Conservation (phyloP, 352 stramenopile species). For the Phytophthora niederhauseri region DNA sequence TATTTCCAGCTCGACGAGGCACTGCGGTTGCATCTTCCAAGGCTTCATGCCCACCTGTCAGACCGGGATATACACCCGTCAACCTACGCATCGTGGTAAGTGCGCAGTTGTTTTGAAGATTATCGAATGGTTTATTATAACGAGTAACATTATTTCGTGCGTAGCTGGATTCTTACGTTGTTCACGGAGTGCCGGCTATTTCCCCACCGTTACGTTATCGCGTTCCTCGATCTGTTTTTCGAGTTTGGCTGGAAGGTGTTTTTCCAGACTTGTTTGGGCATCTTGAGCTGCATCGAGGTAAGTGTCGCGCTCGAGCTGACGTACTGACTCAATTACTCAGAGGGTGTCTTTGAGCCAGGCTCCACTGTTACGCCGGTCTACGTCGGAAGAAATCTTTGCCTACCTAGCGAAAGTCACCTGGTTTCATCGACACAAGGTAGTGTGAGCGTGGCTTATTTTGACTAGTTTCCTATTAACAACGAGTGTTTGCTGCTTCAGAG, state of each 20-base stretch:
- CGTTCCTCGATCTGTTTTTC: conserved; percentile 57
- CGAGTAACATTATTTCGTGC: conserved; percentile 1
- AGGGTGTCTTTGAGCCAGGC: conserved; percentile 7
- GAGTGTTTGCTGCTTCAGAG: conserved; percentile 23
- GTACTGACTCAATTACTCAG: background rate
- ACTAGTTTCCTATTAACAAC: conserved; percentile 1
- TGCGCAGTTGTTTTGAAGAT: background rate
- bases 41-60: conserved; percentile 49
- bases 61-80: conserved; percentile 52
- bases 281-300: conserved; percentile 51
- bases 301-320: background rate
- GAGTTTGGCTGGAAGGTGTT: conserved; percentile 57
- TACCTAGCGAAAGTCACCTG: conserved; percentile 41
- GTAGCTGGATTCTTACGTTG: conserved; percentile 58
- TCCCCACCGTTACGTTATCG: conserved; percentile 42
- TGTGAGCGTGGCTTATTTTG: background rate
- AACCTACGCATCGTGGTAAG: conserved; percentile 55
- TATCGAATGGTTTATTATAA: background rate
- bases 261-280: conserved; percentile 46
- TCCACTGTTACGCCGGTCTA: conserved; percentile 29
- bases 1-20: conserved; percentile 60
- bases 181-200: conserved; percentile 57
- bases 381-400: conserved; percentile 35
- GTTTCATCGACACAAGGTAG: conserved; percentile 49
- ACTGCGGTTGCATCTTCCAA: conserved; percentile 42